Evolutionary conservation across 2,329 filamentous ascomycete genomes (phyloP).

Genomic region (Beauveria varroae): DNA sequence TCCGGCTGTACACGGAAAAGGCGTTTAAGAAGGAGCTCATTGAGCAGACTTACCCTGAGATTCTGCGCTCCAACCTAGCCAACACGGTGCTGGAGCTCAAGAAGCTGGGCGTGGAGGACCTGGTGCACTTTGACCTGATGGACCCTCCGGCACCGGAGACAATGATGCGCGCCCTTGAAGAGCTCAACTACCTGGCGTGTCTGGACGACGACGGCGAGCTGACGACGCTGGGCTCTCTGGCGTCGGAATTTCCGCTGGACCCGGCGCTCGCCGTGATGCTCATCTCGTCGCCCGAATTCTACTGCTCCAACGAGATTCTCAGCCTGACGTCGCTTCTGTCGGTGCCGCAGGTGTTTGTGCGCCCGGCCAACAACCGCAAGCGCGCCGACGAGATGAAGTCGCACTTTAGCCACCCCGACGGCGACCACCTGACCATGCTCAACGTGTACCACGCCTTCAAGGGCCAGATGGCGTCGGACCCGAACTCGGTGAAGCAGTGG

Average conservation of each 20-base stretch:
- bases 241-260: slow-evolving; percentile 93
- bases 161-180: slow-evolving; percentile 93
- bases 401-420: slow-evolving; percentile 84
- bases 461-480: slow-evolving; percentile 51
- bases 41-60: slow-evolving; percentile 93
- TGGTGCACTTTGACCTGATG: slow-evolving; percentile 98
- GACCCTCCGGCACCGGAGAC: slow-evolving; percentile 96
- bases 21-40: slow-evolving; percentile 98
- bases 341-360: slow-evolving; percentile 88
- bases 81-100: slow-evolving; percentile 95
- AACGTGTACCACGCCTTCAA: slow-evolving; percentile 99
- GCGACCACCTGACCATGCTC: slow-evolving; percentile 90
- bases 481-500: slow-evolving; percentile 73
- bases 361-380: slow-evolving; percentile 77
- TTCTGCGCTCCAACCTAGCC: slow-evolving; percentile 87
- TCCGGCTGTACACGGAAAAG: slow-evolving; percentile 88
- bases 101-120: slow-evolving; percentile 89
- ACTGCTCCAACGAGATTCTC: slow-evolving; percentile 96
- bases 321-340: slow-evolving; percentile 91
- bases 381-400: slow-evolving; percentile 96
- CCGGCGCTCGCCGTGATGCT: slow-evolving; percentile 95
- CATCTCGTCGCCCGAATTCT: slow-evolving; percentile 94
- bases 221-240: slow-evolving; percentile 74
- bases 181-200: slow-evolving; percentile 95
- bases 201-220: slow-evolving; percentile 94